Conservation (phyloP, 1,284 basidiomycete species). For the Fomes fomentarius region DNA sequence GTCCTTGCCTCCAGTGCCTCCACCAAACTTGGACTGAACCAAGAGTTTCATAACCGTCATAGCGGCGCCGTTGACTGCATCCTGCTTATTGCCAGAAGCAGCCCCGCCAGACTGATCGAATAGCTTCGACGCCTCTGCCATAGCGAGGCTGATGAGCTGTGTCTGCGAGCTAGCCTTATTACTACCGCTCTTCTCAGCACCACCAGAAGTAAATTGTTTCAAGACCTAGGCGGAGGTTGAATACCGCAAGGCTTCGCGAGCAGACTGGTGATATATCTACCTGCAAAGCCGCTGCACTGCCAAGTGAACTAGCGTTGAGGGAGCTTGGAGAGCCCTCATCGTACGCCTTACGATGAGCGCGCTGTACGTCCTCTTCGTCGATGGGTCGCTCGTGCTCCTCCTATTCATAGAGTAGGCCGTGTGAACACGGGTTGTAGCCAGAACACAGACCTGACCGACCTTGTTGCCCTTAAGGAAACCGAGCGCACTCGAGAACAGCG, state of each 20-base stretch:
- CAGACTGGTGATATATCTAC: slow-evolving; percentile 35
- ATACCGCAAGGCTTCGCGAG: not conserved
- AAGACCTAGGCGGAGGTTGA: slow-evolving; percentile 45
- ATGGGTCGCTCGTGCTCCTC: slow-evolving; percentile 55
- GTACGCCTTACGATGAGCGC: slow-evolving; percentile 67
- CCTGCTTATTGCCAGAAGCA: slow-evolving; percentile 74
- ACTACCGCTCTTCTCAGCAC: slow-evolving; percentile 34
- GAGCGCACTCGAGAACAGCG: slow-evolving; percentile 56
- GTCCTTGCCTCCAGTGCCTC: slow-evolving; percentile 54
- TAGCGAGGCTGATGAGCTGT: slow-evolving; percentile 79
- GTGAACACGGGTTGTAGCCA: not conserved
- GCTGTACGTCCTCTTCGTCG: slow-evolving; percentile 67
- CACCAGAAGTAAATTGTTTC: slow-evolving; percentile 63
- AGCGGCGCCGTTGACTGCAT: slow-evolving; percentile 80
- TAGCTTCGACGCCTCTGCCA: slow-evolving; percentile 77
- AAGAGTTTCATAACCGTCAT: slow-evolving; percentile 84
- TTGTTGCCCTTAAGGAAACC: slow-evolving; percentile 53
- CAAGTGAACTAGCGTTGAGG: slow-evolving; percentile 62
- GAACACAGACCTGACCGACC: slow-evolving; percentile 29
- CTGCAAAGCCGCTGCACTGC: slow-evolving; percentile 79
- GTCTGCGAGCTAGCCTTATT: slow-evolving; percentile 47
- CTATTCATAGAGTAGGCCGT: slow-evolving; percentile 33
- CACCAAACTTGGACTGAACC: slow-evolving; percentile 66
- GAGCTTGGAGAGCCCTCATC: slow-evolving; percentile 49
- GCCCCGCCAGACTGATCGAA: slow-evolving; percentile 73